Conservation (phyloP, 768 basidiomycete species). For the Gloeopeniophorella convolvens region DNA sequence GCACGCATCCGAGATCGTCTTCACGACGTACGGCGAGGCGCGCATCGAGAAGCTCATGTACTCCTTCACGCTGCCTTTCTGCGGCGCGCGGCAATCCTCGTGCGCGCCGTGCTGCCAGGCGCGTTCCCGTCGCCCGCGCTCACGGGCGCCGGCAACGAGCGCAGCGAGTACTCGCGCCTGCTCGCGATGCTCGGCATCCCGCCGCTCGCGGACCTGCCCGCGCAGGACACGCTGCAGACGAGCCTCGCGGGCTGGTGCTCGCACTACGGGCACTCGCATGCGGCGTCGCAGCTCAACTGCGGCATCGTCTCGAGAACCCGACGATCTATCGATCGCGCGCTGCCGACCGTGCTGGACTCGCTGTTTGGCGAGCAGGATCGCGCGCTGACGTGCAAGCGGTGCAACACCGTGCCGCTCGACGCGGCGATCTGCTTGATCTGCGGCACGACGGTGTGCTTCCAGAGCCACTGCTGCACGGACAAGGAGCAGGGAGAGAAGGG, state of each 20-base stretch:
- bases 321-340: constrained; percentile 76
- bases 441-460: constrained; percentile 80
- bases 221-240: constrained; percentile 82
- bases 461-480: constrained; percentile 88
- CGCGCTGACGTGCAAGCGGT: constrained; percentile 66
- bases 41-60: constrained; percentile 83
- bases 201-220: constrained; percentile 67
- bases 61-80: constrained; percentile 89
- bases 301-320: constrained; percentile 81
- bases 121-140: constrained; percentile 49
- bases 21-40: constrained; percentile 76
- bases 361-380: constrained; percentile 73
- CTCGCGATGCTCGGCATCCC: constrained; percentile 73
- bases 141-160: constrained; percentile 32
- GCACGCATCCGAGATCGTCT: constrained; percentile 72
- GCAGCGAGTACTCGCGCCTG: constrained; percentile 74
- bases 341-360: constrained; percentile 79
- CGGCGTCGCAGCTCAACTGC: constrained; percentile 71
- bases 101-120: constrained; percentile 62
- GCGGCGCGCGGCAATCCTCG: constrained; percentile 79
- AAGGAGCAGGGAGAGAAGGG: constrained; percentile 59
- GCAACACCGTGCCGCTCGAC: constrained; percentile 71
- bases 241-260: constrained; percentile 88
- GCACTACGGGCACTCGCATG: constrained; percentile 78
- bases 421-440: constrained; percentile 92